Conservation (phyloP, 805 yeast species). For the Suhomyces emberorum region DNA sequence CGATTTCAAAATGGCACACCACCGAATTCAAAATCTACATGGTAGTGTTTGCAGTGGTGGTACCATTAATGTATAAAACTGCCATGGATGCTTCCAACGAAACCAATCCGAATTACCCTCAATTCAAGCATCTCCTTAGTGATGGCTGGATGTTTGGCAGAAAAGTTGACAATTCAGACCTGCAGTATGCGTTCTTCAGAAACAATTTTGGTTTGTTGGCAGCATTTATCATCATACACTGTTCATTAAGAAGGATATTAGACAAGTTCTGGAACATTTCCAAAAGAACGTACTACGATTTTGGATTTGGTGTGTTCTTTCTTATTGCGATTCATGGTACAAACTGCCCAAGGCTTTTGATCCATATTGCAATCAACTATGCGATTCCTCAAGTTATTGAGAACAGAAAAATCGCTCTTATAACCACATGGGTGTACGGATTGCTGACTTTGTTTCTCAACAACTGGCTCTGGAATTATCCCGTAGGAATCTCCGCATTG, state of each 20-base stretch:
- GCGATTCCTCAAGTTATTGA: conserved; percentile 40
- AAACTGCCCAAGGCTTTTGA: conserved; percentile 57
- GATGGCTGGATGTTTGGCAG: conserved; percentile 91
- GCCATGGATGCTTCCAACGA: conserved; percentile 80
- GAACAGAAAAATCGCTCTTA: conserved; percentile 37
- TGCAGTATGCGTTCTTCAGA: conserved; percentile 84
- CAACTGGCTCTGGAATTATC: conserved; percentile 57
- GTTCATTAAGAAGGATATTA: conserved; percentile 41
- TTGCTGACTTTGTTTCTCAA: conserved; percentile 75
- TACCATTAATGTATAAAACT: conserved; percentile 79
- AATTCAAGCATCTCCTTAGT: conserved; percentile 57
- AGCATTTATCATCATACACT: conserved; percentile 56
- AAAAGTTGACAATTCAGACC: conserved; percentile 88
- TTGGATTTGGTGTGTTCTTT: conserved; percentile 65
- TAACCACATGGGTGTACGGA: conserved; percentile 73
- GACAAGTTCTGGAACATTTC: conserved; percentile 15
- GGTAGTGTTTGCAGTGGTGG: conserved; percentile 58
- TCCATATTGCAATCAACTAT: conserved; percentile 57
- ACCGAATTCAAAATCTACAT: conserved; percentile 71
- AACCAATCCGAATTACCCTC: conserved; percentile 67
- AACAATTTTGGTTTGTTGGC: conserved; percentile 66
- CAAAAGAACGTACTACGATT: conserved; percentile 63
- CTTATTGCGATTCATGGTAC: conserved; percentile 77
- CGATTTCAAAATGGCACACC: conserved; percentile 68
- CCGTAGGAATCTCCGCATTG: conserved; percentile 51